A percentile compares a stretch with the other conserved stretches of the same genome.
Evolutionary conservation across 495 filamentous ascomycete genomes (phyloP).

Genomic region (Podospora australis): DNA sequence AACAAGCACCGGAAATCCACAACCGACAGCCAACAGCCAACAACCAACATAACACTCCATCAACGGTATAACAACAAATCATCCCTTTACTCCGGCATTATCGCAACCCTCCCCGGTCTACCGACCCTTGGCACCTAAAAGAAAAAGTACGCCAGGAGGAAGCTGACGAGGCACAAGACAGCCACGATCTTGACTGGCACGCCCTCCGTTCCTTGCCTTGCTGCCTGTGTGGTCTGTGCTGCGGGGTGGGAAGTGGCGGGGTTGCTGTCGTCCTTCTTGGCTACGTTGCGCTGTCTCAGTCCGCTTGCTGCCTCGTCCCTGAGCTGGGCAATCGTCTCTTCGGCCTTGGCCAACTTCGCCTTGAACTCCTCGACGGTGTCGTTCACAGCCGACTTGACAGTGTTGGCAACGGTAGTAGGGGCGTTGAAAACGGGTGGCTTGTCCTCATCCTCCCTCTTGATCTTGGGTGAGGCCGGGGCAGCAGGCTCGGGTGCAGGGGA

Average conservation of each 20-base stretch:
- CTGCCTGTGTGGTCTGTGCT: constrained; percentile 39
- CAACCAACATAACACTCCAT: too few relatives aligned
- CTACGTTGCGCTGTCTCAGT: constrained; percentile 63
- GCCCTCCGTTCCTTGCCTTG: constrained; percentile 58
- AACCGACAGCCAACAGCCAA: too few relatives aligned
- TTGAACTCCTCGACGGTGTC: constrained; percentile 58
- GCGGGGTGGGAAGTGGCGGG: constrained; percentile 22
- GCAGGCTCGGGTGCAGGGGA: too few relatives aligned
- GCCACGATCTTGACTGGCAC: constrained; percentile 86
- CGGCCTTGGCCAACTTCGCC: constrained; percentile 65
- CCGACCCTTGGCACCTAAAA: constrained; percentile 49
- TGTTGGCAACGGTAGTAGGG: constrained; percentile 36
- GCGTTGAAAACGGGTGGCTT: constrained; percentile 21
- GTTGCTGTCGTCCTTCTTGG: constrained; percentile 35
- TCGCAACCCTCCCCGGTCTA: not conserved
- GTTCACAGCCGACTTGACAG: constrained; percentile 30
- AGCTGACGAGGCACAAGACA: constrained; percentile 76
- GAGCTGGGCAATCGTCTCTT: constrained; percentile 63
- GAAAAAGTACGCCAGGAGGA: constrained; percentile 89
- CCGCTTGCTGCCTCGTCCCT: constrained; percentile 59
- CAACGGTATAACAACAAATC: too few relatives aligned
- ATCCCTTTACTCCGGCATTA: too few relatives aligned
- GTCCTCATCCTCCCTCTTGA: constrained; percentile 14
- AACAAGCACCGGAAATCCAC: too few relatives aligned
- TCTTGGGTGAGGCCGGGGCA: constrained; percentile 13